Percentiles rank a stretch among this genome's conserved stretches.
These are phyloP conservation scores for Sporothrix inflata DNA, from an alignment of 2,329 filamentous ascomycete genomes.

Conservation along the genomic window DNA sequence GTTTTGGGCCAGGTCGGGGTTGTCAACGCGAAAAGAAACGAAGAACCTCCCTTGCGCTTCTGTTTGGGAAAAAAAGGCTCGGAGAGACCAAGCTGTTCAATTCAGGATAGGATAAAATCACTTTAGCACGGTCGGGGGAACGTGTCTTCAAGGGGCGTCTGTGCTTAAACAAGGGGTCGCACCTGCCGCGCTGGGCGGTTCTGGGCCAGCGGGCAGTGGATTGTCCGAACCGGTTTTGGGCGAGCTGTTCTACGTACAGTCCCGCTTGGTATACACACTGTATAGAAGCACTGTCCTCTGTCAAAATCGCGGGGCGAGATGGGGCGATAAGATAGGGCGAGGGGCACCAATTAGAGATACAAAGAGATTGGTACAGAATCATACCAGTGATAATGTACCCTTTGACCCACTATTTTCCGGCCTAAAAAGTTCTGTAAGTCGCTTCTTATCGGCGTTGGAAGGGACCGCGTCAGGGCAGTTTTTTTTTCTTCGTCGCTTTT, in stretches of 20 bases:
- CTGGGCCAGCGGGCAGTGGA: slow-evolving; percentile 15
- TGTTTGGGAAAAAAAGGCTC: background rate
- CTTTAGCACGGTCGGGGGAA: slow-evolving; percentile 3
- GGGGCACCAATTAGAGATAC: background rate
- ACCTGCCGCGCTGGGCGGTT: background rate
- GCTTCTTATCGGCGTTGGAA: slow-evolving; percentile 12
- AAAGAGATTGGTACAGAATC: background rate
- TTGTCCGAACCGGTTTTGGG: slow-evolving; percentile 17
- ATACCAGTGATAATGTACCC: background rate
- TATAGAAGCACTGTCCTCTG: background rate
- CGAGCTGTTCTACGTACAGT: background rate
- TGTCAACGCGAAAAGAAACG: slow-evolving; percentile 9
- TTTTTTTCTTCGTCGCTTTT: slow-evolving; percentile 7
- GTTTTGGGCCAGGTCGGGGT: background rate
- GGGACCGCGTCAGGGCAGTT: slow-evolving; percentile 8
- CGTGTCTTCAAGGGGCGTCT: slow-evolving; percentile 28
- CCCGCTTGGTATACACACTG: background rate
- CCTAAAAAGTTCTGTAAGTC: background rate
- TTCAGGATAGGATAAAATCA: slow-evolving; percentile 25
- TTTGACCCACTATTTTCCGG: background rate
- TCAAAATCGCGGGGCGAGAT: background rate
- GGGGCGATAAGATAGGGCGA: slow-evolving; percentile 9
- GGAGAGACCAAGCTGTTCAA: slow-evolving; percentile 31
- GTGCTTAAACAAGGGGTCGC: slow-evolving; percentile 23
- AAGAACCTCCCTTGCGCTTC: slow-evolving; percentile 16